Evolutionary conservation across 2,329 filamentous ascomycete genomes (phyloP).

Genomic region (Furcasterigmium sp.): DNA sequence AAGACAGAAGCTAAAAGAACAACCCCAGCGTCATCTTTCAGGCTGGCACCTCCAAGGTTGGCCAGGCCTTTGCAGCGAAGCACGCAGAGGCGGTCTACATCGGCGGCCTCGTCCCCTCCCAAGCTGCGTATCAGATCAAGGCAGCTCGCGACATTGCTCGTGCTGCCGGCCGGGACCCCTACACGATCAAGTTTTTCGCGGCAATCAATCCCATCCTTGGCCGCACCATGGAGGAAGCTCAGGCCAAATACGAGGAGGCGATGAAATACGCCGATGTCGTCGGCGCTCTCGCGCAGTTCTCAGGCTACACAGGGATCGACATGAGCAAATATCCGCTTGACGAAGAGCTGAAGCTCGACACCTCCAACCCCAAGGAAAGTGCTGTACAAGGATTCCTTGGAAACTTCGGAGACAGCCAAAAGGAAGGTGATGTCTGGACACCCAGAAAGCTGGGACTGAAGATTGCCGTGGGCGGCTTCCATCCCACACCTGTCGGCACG

Average conservation of each 20-base stretch:
- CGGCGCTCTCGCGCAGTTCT: constrained; percentile 51
- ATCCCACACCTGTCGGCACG: constrained; percentile 28
- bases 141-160: constrained; percentile 37
- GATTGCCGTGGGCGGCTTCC: constrained; percentile 33
- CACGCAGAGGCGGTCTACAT: constrained; percentile 56
- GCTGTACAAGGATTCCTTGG: constrained; percentile 8
- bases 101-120: not conserved
- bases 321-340: no score
- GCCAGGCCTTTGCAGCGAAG: constrained; percentile 48
- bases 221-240: constrained; percentile 45
- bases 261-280: constrained; percentile 47
- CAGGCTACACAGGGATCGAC: constrained; percentile 8
- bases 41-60: constrained; percentile 53
- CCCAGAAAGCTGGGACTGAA: constrained; percentile 34
- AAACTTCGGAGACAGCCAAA: no score
- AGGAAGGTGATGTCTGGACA: constrained; percentile 15
- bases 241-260: constrained; percentile 43
- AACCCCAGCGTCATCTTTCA: constrained; percentile 40
- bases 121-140: not conserved
- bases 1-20: no score
- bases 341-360: constrained; percentile 36
- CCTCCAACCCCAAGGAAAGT: constrained; percentile 44
- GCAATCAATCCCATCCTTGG: constrained; percentile 45
- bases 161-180: constrained; percentile 47
- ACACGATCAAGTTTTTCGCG: constrained; percentile 50